phyloP scores from a whole-genome alignment of 2,329 filamentous ascomycete genomes.

The Xylariomycetidae sp. region DNA sequence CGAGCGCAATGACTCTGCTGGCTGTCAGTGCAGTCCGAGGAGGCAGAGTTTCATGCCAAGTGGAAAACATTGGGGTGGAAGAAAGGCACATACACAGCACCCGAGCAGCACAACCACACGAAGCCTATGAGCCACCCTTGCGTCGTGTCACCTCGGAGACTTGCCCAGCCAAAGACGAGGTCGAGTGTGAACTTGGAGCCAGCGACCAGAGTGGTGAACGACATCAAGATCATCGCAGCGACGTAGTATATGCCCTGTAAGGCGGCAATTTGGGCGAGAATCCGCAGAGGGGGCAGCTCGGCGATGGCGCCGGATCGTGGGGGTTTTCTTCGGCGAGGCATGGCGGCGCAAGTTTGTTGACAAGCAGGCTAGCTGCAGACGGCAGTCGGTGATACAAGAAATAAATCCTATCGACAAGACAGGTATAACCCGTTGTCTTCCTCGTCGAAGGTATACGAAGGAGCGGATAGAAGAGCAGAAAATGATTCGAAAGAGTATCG shows the following conservation, averaged over 20 bases:
- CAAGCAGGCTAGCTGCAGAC: neutral
- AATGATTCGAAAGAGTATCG: too few relatives aligned
- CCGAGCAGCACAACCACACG: constrained; percentile 48
- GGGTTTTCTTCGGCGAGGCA: constrained; percentile 52
- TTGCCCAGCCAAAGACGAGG: constrained; percentile 52
- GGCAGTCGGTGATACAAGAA: neutral
- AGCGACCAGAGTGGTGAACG: constrained; percentile 54
- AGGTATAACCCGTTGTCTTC: too few relatives aligned
- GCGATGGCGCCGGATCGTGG: constrained; percentile 54
- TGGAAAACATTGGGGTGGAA: neutral
- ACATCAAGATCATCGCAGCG: constrained; percentile 43
- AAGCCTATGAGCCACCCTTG: constrained; percentile 55
- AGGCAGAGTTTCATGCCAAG: neutral
- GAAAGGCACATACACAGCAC: constrained; percentile 45
- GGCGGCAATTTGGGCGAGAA: constrained; percentile 52
- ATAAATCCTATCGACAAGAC: neutral
- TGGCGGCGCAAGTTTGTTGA: too few relatives aligned
- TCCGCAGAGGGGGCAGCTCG: constrained; percentile 55
- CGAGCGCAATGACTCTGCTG: constrained; percentile 71
- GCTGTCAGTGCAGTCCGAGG: neutral
- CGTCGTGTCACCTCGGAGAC: constrained; percentile 55
- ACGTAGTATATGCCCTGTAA: constrained; percentile 53
- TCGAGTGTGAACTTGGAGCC: constrained; percentile 48
- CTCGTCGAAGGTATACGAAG: constrained; percentile 8
- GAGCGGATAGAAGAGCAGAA: constrained; percentile 12